phyloP scores from a whole-genome alignment of 768 basidiomycete genomes.

The Xanthoconium stramineum region DNA sequence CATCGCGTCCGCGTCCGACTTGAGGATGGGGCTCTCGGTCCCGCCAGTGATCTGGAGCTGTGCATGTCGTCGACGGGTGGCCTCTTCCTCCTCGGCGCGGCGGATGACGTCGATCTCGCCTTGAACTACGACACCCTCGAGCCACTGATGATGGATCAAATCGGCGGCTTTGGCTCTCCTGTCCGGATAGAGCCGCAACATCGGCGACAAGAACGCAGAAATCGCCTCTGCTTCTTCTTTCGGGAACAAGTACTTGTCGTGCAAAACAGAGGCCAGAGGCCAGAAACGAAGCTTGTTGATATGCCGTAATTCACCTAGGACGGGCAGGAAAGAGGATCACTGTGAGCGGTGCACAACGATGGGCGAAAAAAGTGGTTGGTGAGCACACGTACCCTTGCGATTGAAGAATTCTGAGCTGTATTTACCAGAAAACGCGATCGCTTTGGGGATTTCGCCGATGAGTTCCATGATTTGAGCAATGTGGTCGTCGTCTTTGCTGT shows the following conservation, averaged over 20 bases:
- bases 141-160: constrained; percentile 82
- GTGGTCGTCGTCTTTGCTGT: constrained; percentile 96
- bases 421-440: constrained; percentile 84
- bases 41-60: constrained; percentile 13
- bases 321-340: not conserved
- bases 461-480: constrained; percentile 98
- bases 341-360: constrained; percentile 9
- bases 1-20: constrained; percentile 54
- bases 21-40: constrained; percentile 10
- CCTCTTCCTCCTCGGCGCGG: constrained; percentile 56
- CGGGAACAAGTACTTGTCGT: constrained; percentile 96
- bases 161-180: constrained; percentile 87
- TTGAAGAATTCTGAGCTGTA: constrained; percentile 96
- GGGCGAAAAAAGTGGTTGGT: not conserved
- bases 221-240: constrained; percentile 78
- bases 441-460: constrained; percentile 83
- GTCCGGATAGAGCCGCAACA: constrained; percentile 88
- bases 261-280: constrained; percentile 76
- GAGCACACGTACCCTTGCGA: constrained; percentile 67
- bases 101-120: constrained; percentile 85
- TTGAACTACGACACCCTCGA: constrained; percentile 80
- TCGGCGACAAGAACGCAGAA: constrained; percentile 78
- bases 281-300: constrained; percentile 93
- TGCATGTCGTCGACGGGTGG: constrained; percentile 15
- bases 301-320: constrained; percentile 78